Percentiles rank a stretch among this genome's conserved stretches.
phyloP scores from a whole-genome alignment of 1,284 basidiomycete species.

The Naganishia sp. region DNA sequence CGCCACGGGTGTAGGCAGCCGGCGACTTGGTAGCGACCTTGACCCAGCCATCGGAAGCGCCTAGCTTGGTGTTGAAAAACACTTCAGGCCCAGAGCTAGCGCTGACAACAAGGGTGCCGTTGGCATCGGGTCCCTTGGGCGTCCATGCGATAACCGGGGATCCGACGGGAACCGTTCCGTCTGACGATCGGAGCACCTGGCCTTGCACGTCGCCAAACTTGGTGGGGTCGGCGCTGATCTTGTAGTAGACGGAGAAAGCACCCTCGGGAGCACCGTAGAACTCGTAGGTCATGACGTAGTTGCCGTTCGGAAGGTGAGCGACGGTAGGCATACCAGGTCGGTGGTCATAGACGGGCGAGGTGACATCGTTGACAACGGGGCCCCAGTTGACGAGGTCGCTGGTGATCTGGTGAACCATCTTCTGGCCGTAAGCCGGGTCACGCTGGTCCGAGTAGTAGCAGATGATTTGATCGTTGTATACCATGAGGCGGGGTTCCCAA shows the following conservation, averaged over 20 bases:
- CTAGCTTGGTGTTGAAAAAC: slow-evolving; percentile 36
- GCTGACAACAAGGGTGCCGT: slow-evolving; percentile 49
- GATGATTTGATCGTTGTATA: slow-evolving; percentile 47
- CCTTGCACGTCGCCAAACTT: slow-evolving; percentile 32
- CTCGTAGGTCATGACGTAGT: slow-evolving; percentile 52
- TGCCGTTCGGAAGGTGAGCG: slow-evolving; percentile 44
- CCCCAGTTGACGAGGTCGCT: slow-evolving; percentile 49
- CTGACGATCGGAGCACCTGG: slow-evolving; percentile 35
- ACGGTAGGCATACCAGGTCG: slow-evolving; percentile 53
- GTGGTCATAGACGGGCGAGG: slow-evolving; percentile 40
- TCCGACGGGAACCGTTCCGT: slow-evolving; percentile 42
- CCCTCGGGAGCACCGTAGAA: slow-evolving; percentile 41
- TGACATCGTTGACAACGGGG: slow-evolving; percentile 47
- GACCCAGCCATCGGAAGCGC: slow-evolving; percentile 33
- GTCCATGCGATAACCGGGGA: slow-evolving; percentile 50
- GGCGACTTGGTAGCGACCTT: slow-evolving; percentile 29
- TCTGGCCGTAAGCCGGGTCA: slow-evolving; percentile 50
- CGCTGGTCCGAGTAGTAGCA: slow-evolving; percentile 54
- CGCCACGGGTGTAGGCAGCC: slow-evolving; percentile 31
- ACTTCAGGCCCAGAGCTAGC: slow-evolving; percentile 38
- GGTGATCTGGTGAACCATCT: slow-evolving; percentile 49
- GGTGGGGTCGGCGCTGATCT: slow-evolving; percentile 34
- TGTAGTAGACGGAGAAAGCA: slow-evolving; percentile 37
- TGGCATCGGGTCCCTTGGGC: slow-evolving; percentile 39
- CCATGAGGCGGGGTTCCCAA: slow-evolving; percentile 52